Percentiles rank a stretch among this genome's conserved stretches.
phyloP scores from a whole-genome alignment of 345 rosid species.

The Citrus trifoliata region DNA sequence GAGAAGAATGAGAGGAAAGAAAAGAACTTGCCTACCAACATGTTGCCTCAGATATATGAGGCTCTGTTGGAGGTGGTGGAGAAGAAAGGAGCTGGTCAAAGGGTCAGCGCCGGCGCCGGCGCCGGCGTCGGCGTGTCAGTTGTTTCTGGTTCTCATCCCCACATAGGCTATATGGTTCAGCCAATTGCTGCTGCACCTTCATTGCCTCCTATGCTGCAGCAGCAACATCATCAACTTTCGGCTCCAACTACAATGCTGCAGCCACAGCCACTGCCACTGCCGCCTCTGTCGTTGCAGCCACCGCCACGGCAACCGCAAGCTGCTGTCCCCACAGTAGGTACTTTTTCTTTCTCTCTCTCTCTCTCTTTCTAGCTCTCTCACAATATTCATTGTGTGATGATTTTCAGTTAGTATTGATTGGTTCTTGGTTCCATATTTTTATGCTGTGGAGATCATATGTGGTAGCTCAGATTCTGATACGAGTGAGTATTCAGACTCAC shows the following conservation, averaged over 20 bases:
- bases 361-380: slow-evolving; percentile 14
- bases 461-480: slow-evolving; percentile 76
- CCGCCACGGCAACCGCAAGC: slow-evolving; percentile 36
- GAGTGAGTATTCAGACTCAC: slow-evolving; percentile 69
- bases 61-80: slow-evolving; percentile 69
- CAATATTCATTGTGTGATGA: too few species aligned
- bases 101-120: background rate
- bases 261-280: slow-evolving; percentile 33
- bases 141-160: slow-evolving; percentile 14
- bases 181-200: background rate
- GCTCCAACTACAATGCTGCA: slow-evolving; percentile 25
- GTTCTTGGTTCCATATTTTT: slow-evolving; percentile 23
- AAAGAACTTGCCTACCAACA: slow-evolving; percentile 70
- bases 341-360: slow-evolving; percentile 35
- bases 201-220: slow-evolving; percentile 35
- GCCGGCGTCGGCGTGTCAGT: slow-evolving; percentile 8
- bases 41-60: slow-evolving; percentile 64
- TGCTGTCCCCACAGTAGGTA: slow-evolving; percentile 65
- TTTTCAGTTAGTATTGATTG: slow-evolving; percentile 24
- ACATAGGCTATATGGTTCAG: slow-evolving; percentile 19
- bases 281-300: slow-evolving; percentile 24
- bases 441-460: slow-evolving; percentile 39
- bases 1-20: slow-evolving; percentile 83
- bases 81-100: slow-evolving; percentile 38
- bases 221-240: slow-evolving; percentile 30